These are phyloP conservation scores for Harrya chromipes DNA, from an alignment of 768 basidiomycete genomes.

Conservation along the genomic window DNA sequence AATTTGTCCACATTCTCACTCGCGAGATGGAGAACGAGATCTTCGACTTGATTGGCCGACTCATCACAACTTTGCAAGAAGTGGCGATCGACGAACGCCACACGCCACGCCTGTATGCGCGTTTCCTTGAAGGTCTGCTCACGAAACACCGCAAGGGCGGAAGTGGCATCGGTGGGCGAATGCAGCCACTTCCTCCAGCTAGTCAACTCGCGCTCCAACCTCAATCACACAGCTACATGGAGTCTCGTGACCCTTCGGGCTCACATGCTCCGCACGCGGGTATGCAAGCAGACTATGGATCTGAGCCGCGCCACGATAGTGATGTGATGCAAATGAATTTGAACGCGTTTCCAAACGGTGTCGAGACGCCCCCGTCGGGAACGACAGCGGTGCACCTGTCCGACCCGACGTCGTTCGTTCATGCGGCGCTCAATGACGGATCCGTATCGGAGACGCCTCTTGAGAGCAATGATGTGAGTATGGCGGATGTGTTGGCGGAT, in stretches of 20 bases:
- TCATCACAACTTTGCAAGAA: conserved; percentile 70
- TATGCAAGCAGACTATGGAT: conserved; percentile 9
- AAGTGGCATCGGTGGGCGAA: conserved; percentile 47
- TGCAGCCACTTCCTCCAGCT: conserved; percentile 49
- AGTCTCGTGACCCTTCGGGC: conserved; percentile 31
- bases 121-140: conserved; percentile 72
- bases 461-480: conserved; percentile 18
- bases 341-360: not conserved
- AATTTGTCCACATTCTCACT: conserved; percentile 60
- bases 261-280: conserved; percentile 22
- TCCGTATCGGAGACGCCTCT: not conserved
- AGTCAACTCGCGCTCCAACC: conserved; percentile 26
- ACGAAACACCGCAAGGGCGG: conserved; percentile 69
- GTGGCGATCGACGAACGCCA: conserved; percentile 81
- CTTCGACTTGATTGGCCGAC: conserved; percentile 64
- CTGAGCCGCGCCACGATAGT: conserved; percentile 17
- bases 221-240: conserved; percentile 15
- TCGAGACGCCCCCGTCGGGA: not conserved
- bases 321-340: conserved; percentile 34
- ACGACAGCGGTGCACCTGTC: conserved; percentile 13
- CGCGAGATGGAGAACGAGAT: conserved; percentile 64
- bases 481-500: conserved; percentile 33
- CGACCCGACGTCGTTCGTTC: conserved; percentile 44
- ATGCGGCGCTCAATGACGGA: conserved; percentile 20
- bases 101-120: conserved; percentile 75